Percentiles rank a stretch among this genome's conserved stretches.
These are phyloP conservation scores for Pedinophyceae sp. DNA, from an alignment of 139 green algal genomes.

Conservation along the genomic window DNA sequence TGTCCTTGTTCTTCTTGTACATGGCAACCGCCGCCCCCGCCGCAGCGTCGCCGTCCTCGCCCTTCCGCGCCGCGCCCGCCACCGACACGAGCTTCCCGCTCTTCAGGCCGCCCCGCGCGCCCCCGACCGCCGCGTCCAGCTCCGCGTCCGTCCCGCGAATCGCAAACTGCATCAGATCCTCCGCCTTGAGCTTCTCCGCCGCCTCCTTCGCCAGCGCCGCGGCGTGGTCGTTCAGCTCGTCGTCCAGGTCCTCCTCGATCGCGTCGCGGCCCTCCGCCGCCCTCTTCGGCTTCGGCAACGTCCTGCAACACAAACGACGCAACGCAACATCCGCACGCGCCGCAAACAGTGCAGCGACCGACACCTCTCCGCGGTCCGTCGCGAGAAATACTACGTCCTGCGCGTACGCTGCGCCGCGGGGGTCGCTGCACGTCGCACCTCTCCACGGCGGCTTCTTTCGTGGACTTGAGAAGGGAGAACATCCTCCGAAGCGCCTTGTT, in stretches of 20 bases:
- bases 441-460: constrained; percentile 47
- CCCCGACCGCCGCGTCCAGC: constrained; percentile 33
- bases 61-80: constrained; percentile 1
- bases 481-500: constrained; percentile 84
- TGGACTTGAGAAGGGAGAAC: constrained; percentile 41
- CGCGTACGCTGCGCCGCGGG: constrained; percentile 2
- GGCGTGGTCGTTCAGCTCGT: constrained; percentile 69
- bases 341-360: background rate
- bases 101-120: constrained; percentile 9
- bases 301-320: constrained; percentile 8
- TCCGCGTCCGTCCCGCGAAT: constrained; percentile 34
- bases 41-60: background rate
- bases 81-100: constrained; percentile 6
- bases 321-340: background rate
- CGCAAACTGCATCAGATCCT: constrained; percentile 50
- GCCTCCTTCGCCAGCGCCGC: constrained; percentile 23
- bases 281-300: constrained; percentile 25
- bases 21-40: background rate
- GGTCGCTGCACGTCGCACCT: constrained; percentile 7
- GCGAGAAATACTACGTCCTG: constrained; percentile 2
- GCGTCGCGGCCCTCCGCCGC: constrained; percentile 10
- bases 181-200: constrained; percentile 31
- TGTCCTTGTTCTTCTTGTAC: constrained; percentile 5
- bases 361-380: background rate
- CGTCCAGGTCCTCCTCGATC: constrained; percentile 45